phyloP scores from a whole-genome alignment of 2,329 filamentous ascomycete genomes.

The Colletotrichum chlorophyti region DNA sequence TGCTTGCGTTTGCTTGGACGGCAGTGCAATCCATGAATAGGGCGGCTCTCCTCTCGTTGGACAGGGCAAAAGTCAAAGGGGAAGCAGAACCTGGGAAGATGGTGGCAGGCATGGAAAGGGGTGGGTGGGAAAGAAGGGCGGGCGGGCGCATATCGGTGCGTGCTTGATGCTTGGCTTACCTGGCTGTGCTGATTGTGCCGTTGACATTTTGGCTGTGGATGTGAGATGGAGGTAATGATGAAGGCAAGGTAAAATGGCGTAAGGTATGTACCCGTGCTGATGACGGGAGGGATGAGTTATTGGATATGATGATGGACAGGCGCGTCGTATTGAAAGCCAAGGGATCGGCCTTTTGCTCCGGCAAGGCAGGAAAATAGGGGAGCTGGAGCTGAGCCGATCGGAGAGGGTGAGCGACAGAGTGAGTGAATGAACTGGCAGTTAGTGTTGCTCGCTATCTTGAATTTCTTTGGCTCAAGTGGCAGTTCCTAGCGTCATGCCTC shows the following conservation, averaged over 20 bases:
- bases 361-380: slow-evolving; percentile 21
- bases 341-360: slow-evolving; percentile 23
- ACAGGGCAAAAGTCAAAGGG: slow-evolving; percentile 27
- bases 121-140: slow-evolving; percentile 19
- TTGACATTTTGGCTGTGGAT: slow-evolving; percentile 29
- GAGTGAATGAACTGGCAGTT: no score
- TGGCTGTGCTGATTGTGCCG: slow-evolving; percentile 31
- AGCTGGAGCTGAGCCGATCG: slow-evolving; percentile 4
- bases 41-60: slow-evolving; percentile 27
- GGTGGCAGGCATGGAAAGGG: slow-evolving; percentile 28
- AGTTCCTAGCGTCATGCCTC: slow-evolving; percentile 27
- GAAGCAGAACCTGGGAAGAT: slow-evolving; percentile 27
- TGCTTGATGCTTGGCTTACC: slow-evolving; percentile 30
- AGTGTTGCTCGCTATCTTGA: slow-evolving; percentile 18
- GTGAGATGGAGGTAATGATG: slow-evolving; percentile 12
- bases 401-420: slow-evolving; percentile 6
- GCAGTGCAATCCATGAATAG: slow-evolving; percentile 28
- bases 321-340: slow-evolving; percentile 21
- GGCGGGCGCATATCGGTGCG: slow-evolving; percentile 21
- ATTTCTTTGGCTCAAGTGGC: slow-evolving; percentile 21
- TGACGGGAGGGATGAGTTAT: slow-evolving; percentile 13
- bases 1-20: slow-evolving; percentile 28
- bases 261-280: slow-evolving; percentile 10
- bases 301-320: slow-evolving; percentile 25
- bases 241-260: no score